Base-by-base conservation (phyloP, 148 eudicot species). In the Rhododendron ovatum region DNA sequence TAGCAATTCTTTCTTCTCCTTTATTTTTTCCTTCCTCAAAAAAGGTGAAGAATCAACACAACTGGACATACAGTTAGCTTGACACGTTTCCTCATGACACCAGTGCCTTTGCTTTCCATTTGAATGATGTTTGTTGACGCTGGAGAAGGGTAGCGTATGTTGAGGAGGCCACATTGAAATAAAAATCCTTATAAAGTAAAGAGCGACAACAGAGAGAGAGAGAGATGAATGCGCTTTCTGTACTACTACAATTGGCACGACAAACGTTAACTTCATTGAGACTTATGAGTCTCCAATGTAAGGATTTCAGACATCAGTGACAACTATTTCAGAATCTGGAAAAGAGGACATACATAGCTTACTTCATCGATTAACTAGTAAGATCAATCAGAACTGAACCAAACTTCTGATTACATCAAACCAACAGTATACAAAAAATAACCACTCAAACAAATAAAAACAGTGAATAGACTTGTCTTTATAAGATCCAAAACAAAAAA, bases 31-130 rank as follows among this genome's bases (percentile, higher is more conserved):
- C 24, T 17, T 59, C 17, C n/a, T 20, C 20, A 3, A 45, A 61
- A 88, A 57, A 86, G 53, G 51, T 4, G 41, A 48, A 78, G 65
- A 63, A 15, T 20, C 41, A 48, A 61, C 80, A 76, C 39, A 61
- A 83, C 79, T 30, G 82, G 69, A 79, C 95, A 86, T 92, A 94
- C 94, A 88, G 85, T 74, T 55, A 81, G 85, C 81, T 88, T 92
- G 90, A 87, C 90, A 88, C 97, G 94, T 81, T 94, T 94, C 87
- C 86, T 91, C 85, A 61, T 83, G 82, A 87, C 35, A 71, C 85
- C 88, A 41, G 88, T 73, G 71, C 88, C 90, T 82, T 84, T 82
- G 65, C 59, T 85, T 84, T 91, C 95, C 96, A 94, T 94, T 88
- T 20, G 77, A 83, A 74, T n/a, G 71, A 33, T 33, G 65, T 35